Evolutionary conservation across 2,329 filamentous ascomycete genomes (phyloP).

Genomic region (Pseudogymnoascus sp.): DNA sequence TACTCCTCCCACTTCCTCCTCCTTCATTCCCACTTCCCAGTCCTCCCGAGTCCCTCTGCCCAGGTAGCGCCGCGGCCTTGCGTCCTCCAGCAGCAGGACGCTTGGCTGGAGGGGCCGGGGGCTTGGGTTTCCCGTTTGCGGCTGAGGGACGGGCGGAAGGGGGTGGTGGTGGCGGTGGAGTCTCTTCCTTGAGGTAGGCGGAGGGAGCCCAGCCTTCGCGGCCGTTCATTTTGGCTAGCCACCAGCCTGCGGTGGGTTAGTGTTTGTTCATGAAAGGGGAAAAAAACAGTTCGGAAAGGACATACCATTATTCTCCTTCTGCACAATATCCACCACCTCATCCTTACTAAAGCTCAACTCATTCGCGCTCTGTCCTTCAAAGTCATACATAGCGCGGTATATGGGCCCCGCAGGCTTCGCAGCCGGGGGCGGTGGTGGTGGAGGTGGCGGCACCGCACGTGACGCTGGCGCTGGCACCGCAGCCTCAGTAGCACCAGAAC

Average conservation of each 20-base stretch:
- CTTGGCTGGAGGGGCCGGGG: slow-evolving; percentile 53
- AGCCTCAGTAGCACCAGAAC: slow-evolving; percentile 27
- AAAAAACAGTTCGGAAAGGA: slow-evolving; percentile 9
- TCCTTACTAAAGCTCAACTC: slow-evolving; percentile 74
- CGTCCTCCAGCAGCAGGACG: slow-evolving; percentile 59
- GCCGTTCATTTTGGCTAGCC: slow-evolving; percentile 67
- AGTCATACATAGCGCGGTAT: slow-evolving; percentile 89
- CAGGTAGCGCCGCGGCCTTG: slow-evolving; percentile 59
- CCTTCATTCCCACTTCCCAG: slow-evolving; percentile 47
- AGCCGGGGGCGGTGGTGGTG: slow-evolving; percentile 58
- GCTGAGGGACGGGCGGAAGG: slow-evolving; percentile 37
- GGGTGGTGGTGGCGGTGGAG: slow-evolving; percentile 57
- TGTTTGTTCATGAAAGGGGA: background rate
- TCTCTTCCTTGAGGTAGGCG: slow-evolving; percentile 84
- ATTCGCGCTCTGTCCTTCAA: slow-evolving; percentile 73
- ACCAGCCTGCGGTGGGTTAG: slow-evolving; percentile 66
- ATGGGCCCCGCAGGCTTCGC: slow-evolving; percentile 60
- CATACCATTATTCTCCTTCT: slow-evolving; percentile 92
- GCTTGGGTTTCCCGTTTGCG: slow-evolving; percentile 30
- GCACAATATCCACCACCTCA: slow-evolving; percentile 79
- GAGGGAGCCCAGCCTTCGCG: slow-evolving; percentile 91
- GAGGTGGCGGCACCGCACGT: slow-evolving; percentile 50
- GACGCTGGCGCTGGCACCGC: slow-evolving; percentile 26
- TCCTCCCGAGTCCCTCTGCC: slow-evolving; percentile 61
- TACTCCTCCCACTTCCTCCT: slow-evolving; percentile 49